These are phyloP conservation scores for Cutaneotrichosporon dermatis DNA, from an alignment of 1,284 basidiomycete species.

Conservation along the genomic window DNA sequence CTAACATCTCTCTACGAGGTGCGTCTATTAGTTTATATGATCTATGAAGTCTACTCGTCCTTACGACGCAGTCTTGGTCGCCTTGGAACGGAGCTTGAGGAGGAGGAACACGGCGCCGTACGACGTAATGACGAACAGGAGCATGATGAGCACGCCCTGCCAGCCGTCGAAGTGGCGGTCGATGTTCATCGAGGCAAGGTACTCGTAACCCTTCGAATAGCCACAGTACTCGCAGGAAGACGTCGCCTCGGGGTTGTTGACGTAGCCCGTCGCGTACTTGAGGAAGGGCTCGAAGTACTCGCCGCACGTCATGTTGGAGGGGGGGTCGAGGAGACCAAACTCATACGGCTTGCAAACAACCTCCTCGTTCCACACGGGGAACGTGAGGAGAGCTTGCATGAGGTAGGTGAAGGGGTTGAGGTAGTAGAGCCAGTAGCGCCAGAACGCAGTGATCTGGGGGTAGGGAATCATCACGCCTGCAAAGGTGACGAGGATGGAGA, in stretches of 20 bases:
- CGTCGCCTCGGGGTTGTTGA: constrained; percentile 36
- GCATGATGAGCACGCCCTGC: constrained; percentile 38
- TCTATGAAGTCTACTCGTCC: too few species aligned
- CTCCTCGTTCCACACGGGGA: constrained; percentile 31
- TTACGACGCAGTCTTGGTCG: constrained; percentile 26
- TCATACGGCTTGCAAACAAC: constrained; percentile 39
- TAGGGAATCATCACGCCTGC: constrained; percentile 37
- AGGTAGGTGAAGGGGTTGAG: constrained; percentile 41
- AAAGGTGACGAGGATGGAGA: constrained; percentile 26
- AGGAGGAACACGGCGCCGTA: constrained; percentile 37
- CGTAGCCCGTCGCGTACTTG: constrained; percentile 26
- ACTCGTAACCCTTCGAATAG: constrained; percentile 36
- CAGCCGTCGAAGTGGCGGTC: constrained; percentile 30
- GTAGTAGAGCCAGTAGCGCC: constrained; percentile 40
- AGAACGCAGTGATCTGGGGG: constrained; percentile 31
- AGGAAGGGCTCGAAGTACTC: constrained; percentile 34
- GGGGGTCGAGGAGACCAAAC: constrained; percentile 40
- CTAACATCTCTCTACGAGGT: too few species aligned
- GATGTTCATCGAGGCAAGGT: constrained; percentile 37
- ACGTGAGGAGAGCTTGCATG: constrained; percentile 34
- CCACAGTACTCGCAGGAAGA: constrained; percentile 37
- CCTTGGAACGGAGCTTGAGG: constrained; percentile 34
- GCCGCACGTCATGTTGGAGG: constrained; percentile 40
- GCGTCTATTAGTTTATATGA: too few species aligned
- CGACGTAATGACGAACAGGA: constrained; percentile 27